Conservation (phyloP, 2,329 filamentous ascomycete species). For the Boeremia lycopersici region DNA sequence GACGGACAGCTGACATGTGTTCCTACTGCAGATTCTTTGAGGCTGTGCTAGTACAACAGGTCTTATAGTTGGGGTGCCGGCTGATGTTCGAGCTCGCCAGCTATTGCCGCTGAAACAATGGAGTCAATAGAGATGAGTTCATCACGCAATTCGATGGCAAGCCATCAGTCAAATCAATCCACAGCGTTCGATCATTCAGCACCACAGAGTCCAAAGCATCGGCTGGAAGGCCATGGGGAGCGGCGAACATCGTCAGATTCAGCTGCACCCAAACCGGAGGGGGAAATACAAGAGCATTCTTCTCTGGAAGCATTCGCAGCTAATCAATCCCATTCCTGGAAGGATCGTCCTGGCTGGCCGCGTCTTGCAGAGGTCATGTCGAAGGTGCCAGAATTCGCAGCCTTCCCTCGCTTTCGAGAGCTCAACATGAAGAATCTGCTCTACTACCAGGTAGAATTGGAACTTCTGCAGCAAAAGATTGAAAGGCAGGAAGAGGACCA, state of each 20-base stretch:
- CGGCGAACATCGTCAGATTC: neutral
- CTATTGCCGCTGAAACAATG: neutral
- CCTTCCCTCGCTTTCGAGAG: neutral
- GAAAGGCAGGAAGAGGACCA: neutral
- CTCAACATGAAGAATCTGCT: neutral
- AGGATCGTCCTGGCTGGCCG: constrained; percentile 1
- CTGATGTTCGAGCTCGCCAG: too few species aligned
- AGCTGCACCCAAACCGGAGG: neutral
- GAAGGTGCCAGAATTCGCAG: neutral
- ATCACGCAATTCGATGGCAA: neutral
- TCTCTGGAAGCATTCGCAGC: too few species aligned
- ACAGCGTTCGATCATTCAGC: neutral
- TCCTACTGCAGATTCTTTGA: neutral
- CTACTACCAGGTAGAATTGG: neutral
- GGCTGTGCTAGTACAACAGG: neutral
- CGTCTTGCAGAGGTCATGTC: neutral
- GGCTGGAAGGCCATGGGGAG: neutral
- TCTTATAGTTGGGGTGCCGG: neutral
- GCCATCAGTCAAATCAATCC: neutral
- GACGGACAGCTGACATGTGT: neutral
- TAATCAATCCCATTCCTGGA: neutral
- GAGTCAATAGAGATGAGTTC: neutral
- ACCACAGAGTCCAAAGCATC: neutral
- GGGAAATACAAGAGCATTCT: neutral
- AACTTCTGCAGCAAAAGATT: neutral